phyloP scores from a whole-genome alignment of 805 yeast genomes.

The Saccharomycopsis sp. region DNA sequence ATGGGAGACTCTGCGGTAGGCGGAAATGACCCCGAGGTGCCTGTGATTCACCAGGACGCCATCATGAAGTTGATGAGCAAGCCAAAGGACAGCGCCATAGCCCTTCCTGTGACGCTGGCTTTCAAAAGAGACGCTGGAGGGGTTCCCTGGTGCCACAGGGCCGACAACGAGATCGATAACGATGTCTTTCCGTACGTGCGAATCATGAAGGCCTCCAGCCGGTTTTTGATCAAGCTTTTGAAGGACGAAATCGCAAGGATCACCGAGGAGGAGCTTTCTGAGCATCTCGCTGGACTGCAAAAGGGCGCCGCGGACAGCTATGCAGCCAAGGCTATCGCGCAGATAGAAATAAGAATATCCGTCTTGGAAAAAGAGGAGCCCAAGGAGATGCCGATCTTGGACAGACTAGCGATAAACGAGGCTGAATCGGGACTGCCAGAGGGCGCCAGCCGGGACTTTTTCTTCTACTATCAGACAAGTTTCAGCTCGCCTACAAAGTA shows the following conservation, averaged over 20 bases:
- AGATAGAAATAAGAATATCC: slow-evolving; percentile 43
- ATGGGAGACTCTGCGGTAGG: slow-evolving; percentile 36
- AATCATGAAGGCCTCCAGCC: slow-evolving; percentile 57
- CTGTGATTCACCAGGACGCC: slow-evolving; percentile 48
- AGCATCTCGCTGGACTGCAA: not conserved
- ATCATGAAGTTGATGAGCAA: slow-evolving; percentile 60
- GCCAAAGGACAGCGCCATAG: slow-evolving; percentile 36
- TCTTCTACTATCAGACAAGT: slow-evolving; percentile 72
- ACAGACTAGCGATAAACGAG: slow-evolving; percentile 16
- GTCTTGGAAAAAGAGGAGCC: slow-evolving; percentile 30
- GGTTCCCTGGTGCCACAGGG: slow-evolving; percentile 47
- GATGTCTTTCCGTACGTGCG: slow-evolving; percentile 50
- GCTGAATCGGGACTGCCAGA: too few relatives aligned
- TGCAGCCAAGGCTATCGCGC: slow-evolving; percentile 46
- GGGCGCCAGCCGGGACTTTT: slow-evolving; percentile 20
- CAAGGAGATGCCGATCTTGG: not conserved
- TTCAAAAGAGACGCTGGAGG: slow-evolving; percentile 30
- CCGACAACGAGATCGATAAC: slow-evolving; percentile 22
- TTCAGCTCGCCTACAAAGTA: slow-evolving; percentile 60
- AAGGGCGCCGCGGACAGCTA: slow-evolving; percentile 24
- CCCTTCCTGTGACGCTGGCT: slow-evolving; percentile 45
- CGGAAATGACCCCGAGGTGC: slow-evolving; percentile 46
- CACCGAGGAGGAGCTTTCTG: slow-evolving; percentile 33
- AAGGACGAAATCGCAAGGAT: slow-evolving; percentile 55
- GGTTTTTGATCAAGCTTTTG: slow-evolving; percentile 47